Evolutionary conservation across 2,329 filamentous ascomycete species (phyloP).

Genomic region (Pezicula radicicola): DNA sequence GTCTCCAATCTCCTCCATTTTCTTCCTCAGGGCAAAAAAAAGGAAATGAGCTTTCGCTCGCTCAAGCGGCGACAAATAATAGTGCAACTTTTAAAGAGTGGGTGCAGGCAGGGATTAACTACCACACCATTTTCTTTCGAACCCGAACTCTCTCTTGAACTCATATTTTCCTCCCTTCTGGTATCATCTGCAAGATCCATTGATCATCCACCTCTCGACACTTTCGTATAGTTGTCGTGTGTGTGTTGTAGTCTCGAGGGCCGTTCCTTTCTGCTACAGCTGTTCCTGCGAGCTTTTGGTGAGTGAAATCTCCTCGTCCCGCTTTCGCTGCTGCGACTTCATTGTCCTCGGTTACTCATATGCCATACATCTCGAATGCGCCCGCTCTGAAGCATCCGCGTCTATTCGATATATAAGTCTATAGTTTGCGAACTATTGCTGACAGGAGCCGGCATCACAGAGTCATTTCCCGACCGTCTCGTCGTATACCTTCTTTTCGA

Average conservation of each 20-base stretch:
- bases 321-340: conserved; percentile 15
- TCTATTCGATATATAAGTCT: too few relatives aligned
- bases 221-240: conserved; percentile 8
- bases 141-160: conserved; percentile 3
- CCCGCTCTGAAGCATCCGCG: background rate
- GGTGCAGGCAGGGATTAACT: too few relatives aligned
- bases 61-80: too few relatives aligned
- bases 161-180: conserved; percentile 1
- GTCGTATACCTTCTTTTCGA: conserved; percentile 30
- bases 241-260: conserved; percentile 9
- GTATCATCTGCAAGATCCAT: conserved; percentile 1
- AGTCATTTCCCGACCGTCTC: conserved; percentile 20
- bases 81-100: too few relatives aligned
- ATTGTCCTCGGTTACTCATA: conserved; percentile 19
- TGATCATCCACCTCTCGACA: conserved; percentile 9
- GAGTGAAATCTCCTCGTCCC: conserved; percentile 14
- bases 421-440: background rate
- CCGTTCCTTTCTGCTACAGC: conserved; percentile 21
- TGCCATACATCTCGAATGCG: conserved; percentile 8
- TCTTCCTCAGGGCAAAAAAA: too few relatives aligned
- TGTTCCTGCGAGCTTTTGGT: conserved; percentile 17
- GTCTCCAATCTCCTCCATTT: too few relatives aligned
- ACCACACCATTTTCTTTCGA: conserved; percentile 1
- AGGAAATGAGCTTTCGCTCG: too few relatives aligned
- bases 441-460: conserved; percentile 4